Conservation (phyloP, 257 asterid species). For the Ehretia macrophylla region DNA sequence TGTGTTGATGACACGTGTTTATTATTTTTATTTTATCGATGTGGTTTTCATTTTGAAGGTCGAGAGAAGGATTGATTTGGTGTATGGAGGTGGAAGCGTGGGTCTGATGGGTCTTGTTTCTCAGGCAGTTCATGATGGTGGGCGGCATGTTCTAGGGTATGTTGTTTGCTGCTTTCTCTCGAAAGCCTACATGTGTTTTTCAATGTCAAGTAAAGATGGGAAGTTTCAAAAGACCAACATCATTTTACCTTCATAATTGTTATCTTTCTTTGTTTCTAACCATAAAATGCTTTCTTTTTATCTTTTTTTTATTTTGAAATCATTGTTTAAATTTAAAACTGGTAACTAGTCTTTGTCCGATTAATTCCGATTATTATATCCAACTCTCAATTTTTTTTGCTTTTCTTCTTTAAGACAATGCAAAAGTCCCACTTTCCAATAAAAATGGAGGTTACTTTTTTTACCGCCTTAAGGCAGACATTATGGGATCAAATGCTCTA, state of each 20-base stretch:
- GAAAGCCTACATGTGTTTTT: conserved; percentile 4
- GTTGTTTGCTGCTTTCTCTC: conserved; percentile 8
- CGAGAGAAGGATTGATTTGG: conserved; percentile 90
- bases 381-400: too few relatives aligned
- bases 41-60: conserved; percentile 49
- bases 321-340: too few relatives aligned
- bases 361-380: too few relatives aligned
- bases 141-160: conserved; percentile 98
- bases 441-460: conserved; percentile 11
- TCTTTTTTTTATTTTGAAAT: background rate
- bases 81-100: conserved; percentile 99
- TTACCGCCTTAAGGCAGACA: conserved; percentile 55
- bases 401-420: too few relatives aligned
- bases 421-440: background rate
- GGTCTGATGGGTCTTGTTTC: conserved; percentile 99
- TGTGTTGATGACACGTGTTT: conserved; percentile 35
- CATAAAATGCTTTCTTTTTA: conserved; percentile 5
- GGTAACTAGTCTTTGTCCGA: too few relatives aligned
- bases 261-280: conserved; percentile 26
- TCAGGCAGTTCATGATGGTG: conserved; percentile 99
- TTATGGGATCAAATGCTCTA: conserved; percentile 51
- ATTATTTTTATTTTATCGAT: conserved; percentile 18
- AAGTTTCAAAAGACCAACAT: conserved; percentile 29
- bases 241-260: conserved; percentile 34
- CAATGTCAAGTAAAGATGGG: conserved; percentile 13